Evolutionary conservation across 495 filamentous ascomycete genomes (phyloP), one percentile per base, ranked within the genome.

Genomic region (Aspergillus wentii): DNA sequence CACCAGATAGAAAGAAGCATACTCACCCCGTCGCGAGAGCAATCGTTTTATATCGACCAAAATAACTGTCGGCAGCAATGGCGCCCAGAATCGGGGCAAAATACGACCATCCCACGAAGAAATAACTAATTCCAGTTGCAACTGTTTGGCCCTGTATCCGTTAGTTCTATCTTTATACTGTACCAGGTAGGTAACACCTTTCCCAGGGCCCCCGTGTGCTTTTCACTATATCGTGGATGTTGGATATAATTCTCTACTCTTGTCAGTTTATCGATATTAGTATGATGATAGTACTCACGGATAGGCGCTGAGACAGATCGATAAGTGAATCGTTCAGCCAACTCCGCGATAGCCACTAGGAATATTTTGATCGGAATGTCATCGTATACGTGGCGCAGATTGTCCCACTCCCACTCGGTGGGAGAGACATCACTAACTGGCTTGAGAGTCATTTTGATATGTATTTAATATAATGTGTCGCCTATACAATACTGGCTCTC

Each of bases 71-170:
- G 38, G 83, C 80, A 30, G 85, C 46, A 41, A 73, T 81, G 43
- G 77, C 78, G 51, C 74, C 74, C 11, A 80, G 44, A 17, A 83
- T 56, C 10, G 82, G 82, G 38, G 73, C 75, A 18, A 72, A 40
- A 47, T 85, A 85, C 22, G 68, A 64, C 81, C 78, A 83, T 57
- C 84, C 81, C 22, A 61, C 48, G 48, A 80, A 82, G 60, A 83
- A 80, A 11, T 76, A 75, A 15, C 34, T 75, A 26, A 84, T 41
- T 32, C 64, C 69, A 23, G 72, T 74, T 0, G 78, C 71, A 26
- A 67, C 70, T 33, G 65, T 64, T 55, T 82, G 76, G 22, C 79
- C 77, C 46, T 78, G n/a, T n/a, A n/a, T 53, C n/a, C n/a, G n/a
- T n/a, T n/a, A n/a, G n/a, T n/a, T n/a, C n/a, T n/a, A n/a, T n/a